Base-by-base conservation (phyloP, 2,329 filamentous ascomycete species). In the Emmonsia crescens region DNA sequence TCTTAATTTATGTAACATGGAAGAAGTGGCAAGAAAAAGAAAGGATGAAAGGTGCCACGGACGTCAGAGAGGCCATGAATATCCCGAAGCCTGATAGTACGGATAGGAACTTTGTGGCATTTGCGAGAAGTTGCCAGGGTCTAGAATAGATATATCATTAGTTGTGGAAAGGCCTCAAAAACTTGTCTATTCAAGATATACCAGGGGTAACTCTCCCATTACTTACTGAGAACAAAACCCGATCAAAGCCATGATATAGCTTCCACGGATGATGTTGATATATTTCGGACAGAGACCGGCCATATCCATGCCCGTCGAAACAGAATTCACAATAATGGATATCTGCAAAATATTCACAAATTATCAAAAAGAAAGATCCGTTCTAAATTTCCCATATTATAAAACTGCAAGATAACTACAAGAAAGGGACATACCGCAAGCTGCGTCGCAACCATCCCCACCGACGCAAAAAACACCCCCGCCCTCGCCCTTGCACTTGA, bases 261-360 rank as follows among this genome's bases (percentile, higher is more conserved):
- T 76, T 0, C 83, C 83, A 1, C 83, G 77, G 4, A 81, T 73
- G 62, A 84, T 84, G 68, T 82, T 83, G 70, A 85, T 78, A 64
- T 79, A 83, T 48, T 73, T 75, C 0, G 82, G 81, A 62, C 78
- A 78, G 0, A 83, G 69, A 0, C 77, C 79, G 0, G 82, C 77
- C 57, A 84, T 71, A 66, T 85, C 83, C 74, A 85, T 83, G 5
- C 82, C 82, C 2, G 76, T 74, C 0, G 77, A 76, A 61, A 81
- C 74, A 1, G 76, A 76, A 65, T 83, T 83, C 59, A 78, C 73
- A 46, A 80, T 74, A 10, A 75, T 71, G 63, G 71, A 72, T 46
- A 68, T 66, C 65, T 68, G 44, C n/a, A 21, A 31, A 42, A 29
- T n/a, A 19, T 10, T 5, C 12, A 59, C 10, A n/a, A 51, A 57